Evolutionary conservation across 257 asterid species (phyloP), one percentile per base, ranked within the genome.

Genomic region (Jacaranda copaia): DNA sequence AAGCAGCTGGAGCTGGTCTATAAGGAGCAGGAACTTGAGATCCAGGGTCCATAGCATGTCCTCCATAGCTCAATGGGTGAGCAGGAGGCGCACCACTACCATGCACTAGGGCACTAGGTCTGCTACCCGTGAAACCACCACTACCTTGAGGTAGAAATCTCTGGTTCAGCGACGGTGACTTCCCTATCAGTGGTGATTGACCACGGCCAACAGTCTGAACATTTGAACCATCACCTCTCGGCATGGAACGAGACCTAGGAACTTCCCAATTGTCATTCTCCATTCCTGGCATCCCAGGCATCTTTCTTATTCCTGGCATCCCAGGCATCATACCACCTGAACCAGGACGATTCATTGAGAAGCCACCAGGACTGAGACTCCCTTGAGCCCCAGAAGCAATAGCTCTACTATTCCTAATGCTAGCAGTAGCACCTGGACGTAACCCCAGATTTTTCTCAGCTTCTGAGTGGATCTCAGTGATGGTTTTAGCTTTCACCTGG

Each of bases 291-390:
- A 85, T 82, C 46, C 97, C 98, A 1, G 98, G 90, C 92, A 96
- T 90, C 85, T 90, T 96, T 80, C 97, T 86, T 55, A 90, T 65
- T 72, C 98, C 98, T 0, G 99, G 99, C 97, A 89, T 93, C 66
- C 99, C 99, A 15, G 99, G 98, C 97, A 93, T 93, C 97, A 93
- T 91, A 56, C 99, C 98, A 68, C 97, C 98, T 63, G 91, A 32
- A 45, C 98, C 98, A 36, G 96, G 96, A 7, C 95, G 92, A 77
- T 86, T 91, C 81, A 92, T 77, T 40, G 96, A 90, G 81, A 84
- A 86, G 58, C 92, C 91, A 48, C 88, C 83, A 11, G 97, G 91
- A 68, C 93, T 86, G 10, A 85, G 68, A 77, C 58, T 85, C 57
- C 96, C 99, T 77, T 83, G 93, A 52, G 87, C 81, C 65, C 89